phyloP scores from a whole-genome alignment of 148 eudicot species.

The Fagopyrum tataricum region DNA sequence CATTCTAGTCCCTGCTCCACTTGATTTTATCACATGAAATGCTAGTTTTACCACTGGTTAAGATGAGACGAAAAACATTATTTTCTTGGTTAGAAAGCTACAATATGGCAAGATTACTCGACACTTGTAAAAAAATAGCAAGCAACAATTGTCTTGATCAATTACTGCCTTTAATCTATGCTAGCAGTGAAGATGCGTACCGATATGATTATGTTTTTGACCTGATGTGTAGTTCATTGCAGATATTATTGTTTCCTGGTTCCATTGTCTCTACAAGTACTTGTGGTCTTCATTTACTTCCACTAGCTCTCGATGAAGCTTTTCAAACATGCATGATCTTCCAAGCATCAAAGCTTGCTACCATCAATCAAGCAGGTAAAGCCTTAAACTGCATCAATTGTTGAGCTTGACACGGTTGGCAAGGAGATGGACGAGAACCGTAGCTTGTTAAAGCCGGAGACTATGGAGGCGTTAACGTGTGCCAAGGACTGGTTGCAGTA shows the following conservation, averaged over 20 bases:
- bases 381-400: no score
- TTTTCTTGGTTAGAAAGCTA: no score
- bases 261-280: conserved; percentile 65
- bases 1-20: no score
- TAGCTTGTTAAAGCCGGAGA: conserved; percentile 74
- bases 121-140: no score
- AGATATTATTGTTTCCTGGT: conserved; percentile 89
- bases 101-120: background rate
- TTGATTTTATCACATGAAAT: no score
- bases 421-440: conserved; percentile 73
- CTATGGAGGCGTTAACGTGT: conserved; percentile 82
- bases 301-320: conserved; percentile 96
- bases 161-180: no score
- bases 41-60: no score
- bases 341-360: background rate
- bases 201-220: no score
- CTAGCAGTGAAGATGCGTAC: no score
- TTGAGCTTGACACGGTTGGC: conserved; percentile 40
- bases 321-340: conserved; percentile 73
- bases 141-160: no score
- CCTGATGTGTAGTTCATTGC: no score
- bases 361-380: background rate
- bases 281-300: conserved; percentile 64
- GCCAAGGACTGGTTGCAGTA: conserved; percentile 85
- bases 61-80: no score